phyloP scores from a whole-genome alignment of 2,329 filamentous ascomycete genomes.

The Stagonosporopsis rhizophila region DNA sequence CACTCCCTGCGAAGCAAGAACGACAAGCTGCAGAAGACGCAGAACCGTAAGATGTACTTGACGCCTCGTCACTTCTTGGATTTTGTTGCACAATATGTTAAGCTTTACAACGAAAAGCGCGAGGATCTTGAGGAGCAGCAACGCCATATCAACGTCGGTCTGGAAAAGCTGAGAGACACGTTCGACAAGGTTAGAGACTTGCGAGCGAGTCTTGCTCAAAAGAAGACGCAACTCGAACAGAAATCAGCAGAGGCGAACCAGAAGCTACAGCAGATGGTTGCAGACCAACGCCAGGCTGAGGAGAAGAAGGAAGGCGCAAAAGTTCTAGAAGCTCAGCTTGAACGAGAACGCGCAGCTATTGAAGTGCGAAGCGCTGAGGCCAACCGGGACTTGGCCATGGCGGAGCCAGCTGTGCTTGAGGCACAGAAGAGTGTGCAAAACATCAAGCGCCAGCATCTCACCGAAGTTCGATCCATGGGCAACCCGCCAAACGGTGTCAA shows the following conservation, averaged over 20 bases:
- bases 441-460: conserved; percentile 96
- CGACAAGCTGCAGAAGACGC: conserved; percentile 83
- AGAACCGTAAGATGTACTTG: conserved; percentile 89
- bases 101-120: conserved; percentile 96
- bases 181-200: conserved; percentile 97
- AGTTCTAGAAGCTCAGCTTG: conserved; percentile 85
- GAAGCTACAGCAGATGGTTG: conserved; percentile 96
- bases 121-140: conserved; percentile 99
- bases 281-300: conserved; percentile 93
- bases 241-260: conserved; percentile 97
- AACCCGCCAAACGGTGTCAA: conserved; percentile 90
- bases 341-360: conserved; percentile 89
- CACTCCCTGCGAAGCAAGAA: conserved; percentile 94
- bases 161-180: conserved; percentile 96
- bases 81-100: conserved; percentile 97
- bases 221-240: conserved; percentile 89
- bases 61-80: conserved; percentile 97
- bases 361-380: conserved; percentile 84
- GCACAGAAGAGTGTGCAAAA: conserved; percentile 97
- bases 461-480: conserved; percentile 96
- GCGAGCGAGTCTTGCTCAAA: conserved; percentile 87
- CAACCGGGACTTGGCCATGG: conserved; percentile 82
- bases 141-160: conserved; percentile 94
- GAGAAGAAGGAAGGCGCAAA: conserved; percentile 86
- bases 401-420: conserved; percentile 90